Evolutionary conservation across 2,329 filamentous ascomycete genomes (phyloP).

Genomic region (Penicillium griseofulvum): DNA sequence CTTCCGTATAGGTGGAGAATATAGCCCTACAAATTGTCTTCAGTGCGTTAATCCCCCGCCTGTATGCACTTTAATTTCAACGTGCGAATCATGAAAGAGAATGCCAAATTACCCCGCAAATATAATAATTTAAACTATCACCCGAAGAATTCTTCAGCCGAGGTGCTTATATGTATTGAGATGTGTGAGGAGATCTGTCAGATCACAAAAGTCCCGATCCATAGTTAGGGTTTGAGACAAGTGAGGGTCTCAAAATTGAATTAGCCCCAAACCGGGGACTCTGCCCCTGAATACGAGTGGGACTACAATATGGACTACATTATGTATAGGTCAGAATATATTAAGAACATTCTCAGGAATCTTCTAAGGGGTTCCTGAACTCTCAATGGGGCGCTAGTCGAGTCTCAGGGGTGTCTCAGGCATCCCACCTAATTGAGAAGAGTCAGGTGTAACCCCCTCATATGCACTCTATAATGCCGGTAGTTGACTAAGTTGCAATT

Average conservation of each 20-base stretch:
- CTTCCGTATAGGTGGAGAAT: neutral
- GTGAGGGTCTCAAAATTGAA: constrained; percentile 1
- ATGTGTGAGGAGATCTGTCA: neutral
- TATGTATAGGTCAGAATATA: neutral
- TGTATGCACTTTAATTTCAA: neutral
- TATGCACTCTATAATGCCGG: neutral
- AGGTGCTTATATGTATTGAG: neutral
- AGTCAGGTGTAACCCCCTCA: neutral
- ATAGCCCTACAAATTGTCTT: neutral
- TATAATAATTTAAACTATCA: no score
- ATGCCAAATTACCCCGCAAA: no score
- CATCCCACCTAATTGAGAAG: no score
- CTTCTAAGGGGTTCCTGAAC: neutral
- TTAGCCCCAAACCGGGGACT: neutral
- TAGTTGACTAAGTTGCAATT: neutral
- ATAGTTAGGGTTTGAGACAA: neutral
- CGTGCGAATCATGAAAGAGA: neutral
- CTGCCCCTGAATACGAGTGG: neutral
- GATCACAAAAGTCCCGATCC: neutral
- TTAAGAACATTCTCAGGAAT: no score
- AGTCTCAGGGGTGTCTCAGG: neutral
- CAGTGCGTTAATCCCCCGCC: neutral
- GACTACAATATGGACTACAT: no score
- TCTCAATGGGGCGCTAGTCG: neutral
- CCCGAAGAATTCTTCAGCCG: neutral